phyloP scores from a whole-genome alignment of 257 asterid species.

The Avicennia marina region DNA sequence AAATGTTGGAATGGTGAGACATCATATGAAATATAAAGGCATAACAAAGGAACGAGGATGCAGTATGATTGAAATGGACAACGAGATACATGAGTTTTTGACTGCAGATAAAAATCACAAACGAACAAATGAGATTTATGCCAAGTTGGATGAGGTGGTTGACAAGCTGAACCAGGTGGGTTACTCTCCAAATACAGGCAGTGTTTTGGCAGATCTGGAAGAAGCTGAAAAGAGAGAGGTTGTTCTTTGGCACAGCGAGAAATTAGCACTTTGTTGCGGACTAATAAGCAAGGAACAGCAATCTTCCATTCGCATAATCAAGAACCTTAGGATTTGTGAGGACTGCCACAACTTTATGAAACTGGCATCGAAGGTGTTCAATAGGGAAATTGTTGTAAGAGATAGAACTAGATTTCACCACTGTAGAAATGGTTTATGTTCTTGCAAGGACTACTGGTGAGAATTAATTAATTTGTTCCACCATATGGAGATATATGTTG shows the following conservation, averaged over 20 bases:
- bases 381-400: constrained; percentile 50
- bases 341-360: constrained; percentile 74
- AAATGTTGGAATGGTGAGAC: constrained; percentile 45
- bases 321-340: constrained; percentile 66
- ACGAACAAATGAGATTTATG: constrained; percentile 41
- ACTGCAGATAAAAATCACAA: constrained; percentile 53
- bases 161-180: constrained; percentile 42
- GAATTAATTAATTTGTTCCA: background rate
- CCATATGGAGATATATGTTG: no score
- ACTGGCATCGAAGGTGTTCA: constrained; percentile 50
- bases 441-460: constrained; percentile 74
- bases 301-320: constrained; percentile 45
- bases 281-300: constrained; percentile 33
- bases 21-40: constrained; percentile 39
- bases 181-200: constrained; percentile 38
- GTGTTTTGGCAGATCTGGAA: constrained; percentile 49
- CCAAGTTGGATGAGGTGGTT: constrained; percentile 51
- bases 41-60: constrained; percentile 55
- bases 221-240: constrained; percentile 52
- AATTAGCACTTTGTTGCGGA: constrained; percentile 53
- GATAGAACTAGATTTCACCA: constrained; percentile 75
- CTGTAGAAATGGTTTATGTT: constrained; percentile 54
- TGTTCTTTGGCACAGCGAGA: constrained; percentile 66
- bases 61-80: constrained; percentile 52
- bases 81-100: constrained; percentile 48